Conservation (phyloP, 768 basidiomycete genomes). For the Cystoderma amianthinum region DNA sequence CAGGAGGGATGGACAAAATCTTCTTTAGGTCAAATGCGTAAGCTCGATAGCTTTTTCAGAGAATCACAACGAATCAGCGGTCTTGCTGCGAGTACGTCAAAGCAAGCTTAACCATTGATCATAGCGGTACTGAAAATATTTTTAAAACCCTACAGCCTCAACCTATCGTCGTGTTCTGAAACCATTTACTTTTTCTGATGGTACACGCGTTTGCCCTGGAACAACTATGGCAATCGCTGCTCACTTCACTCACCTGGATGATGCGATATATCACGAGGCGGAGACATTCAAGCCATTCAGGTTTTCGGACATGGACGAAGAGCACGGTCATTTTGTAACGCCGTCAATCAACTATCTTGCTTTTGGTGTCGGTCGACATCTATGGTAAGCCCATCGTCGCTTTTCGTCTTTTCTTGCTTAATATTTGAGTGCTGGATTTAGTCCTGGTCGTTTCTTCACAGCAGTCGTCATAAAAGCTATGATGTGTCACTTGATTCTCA, state of each 20-base stretch:
- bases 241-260: conserved; percentile 5
- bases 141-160: conserved; percentile 8
- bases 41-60: conserved; percentile 31
- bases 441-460: conserved; percentile 15
- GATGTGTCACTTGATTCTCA: conserved; percentile 12
- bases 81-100: conserved; percentile 13
- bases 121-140: not conserved
- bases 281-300: conserved; percentile 14
- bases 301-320: conserved; percentile 11
- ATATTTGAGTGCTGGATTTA: too few relatives aligned
- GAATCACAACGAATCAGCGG: conserved; percentile 27
- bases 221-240: conserved; percentile 3
- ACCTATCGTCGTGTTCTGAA: conserved; percentile 17
- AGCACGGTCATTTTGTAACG: conserved; percentile 8
- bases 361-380: conserved; percentile 17
- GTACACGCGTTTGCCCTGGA: conserved; percentile 10
- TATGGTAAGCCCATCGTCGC: too few relatives aligned
- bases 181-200: conserved; percentile 9
- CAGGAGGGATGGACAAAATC: conserved; percentile 21
- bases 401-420: too few relatives aligned
- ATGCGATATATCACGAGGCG: conserved; percentile 8
- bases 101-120: too few relatives aligned
- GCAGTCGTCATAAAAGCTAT: conserved; percentile 14
- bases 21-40: conserved; percentile 21
- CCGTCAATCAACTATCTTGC: conserved; percentile 7